Percentiles rank a stretch among this genome's conserved stretches.
Evolutionary conservation across 805 yeast species (phyloP).

Genomic region (Saccharomycodes ludwigii): DNA sequence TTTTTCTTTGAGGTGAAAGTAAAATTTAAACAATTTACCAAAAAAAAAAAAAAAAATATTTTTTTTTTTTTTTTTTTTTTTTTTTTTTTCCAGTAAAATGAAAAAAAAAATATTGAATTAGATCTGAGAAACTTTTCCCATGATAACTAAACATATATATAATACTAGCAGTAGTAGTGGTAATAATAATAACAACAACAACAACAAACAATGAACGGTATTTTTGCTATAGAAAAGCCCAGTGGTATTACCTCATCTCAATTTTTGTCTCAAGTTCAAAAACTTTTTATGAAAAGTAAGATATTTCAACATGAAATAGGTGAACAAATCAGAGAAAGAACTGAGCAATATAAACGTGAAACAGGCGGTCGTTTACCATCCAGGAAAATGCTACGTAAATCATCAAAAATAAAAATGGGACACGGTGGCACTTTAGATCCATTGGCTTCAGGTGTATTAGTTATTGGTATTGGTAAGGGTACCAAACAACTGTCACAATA

Average conservation of each 20-base stretch:
- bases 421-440: constrained; percentile 99
- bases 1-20: too few relatives aligned
- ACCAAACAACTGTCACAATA: constrained; percentile 70
- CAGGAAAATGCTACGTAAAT: constrained; percentile 33
- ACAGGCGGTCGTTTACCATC: constrained; percentile 37
- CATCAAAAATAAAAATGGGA: constrained; percentile 72
- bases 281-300: constrained; percentile 44
- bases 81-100: background rate
- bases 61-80: constrained; percentile 1
- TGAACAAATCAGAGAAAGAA: constrained; percentile 35
- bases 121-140: background rate
- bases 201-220: constrained; percentile 57
- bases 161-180: too few relatives aligned
- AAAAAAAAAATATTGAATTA: background rate
- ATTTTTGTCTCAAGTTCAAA: constrained; percentile 55
- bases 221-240: constrained; percentile 87
- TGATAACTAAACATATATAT: background rate
- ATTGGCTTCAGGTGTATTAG: constrained; percentile 84
- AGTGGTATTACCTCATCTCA: constrained; percentile 72
- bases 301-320: constrained; percentile 44
- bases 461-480: constrained; percentile 86
- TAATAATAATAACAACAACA: background rate
- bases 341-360: constrained; percentile 25
- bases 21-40: too few relatives aligned
- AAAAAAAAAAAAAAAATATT: background rate